These are phyloP conservation scores for Hypoxylon sp. DNA, from an alignment of 2,329 filamentous ascomycete genomes.

Conservation along the genomic window DNA sequence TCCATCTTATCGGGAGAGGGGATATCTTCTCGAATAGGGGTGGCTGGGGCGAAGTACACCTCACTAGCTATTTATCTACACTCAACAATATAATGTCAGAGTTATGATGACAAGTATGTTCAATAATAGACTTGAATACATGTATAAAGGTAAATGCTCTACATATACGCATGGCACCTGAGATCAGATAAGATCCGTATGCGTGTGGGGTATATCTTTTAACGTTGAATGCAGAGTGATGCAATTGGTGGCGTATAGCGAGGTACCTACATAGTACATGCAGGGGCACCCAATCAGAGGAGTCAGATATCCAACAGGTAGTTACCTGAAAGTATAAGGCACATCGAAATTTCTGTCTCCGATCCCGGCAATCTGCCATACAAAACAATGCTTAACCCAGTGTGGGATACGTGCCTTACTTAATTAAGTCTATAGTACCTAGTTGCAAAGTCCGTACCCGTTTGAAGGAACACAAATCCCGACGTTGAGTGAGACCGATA, in stretches of 20 bases:
- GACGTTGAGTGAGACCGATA: slow-evolving; percentile 9
- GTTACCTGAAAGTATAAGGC: slow-evolving; percentile 16
- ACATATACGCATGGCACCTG: background rate
- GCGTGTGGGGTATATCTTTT: background rate
- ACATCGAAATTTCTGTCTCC: slow-evolving; percentile 46
- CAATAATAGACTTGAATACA: background rate
- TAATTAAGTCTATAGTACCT: background rate
- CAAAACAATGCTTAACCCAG: slow-evolving; percentile 10
- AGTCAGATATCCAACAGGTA: background rate
- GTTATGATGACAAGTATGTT: background rate
- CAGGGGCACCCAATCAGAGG: slow-evolving; percentile 18
- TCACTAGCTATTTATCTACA: too few relatives aligned
- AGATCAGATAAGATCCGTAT: background rate
- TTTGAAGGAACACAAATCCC: background rate
- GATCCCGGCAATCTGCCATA: slow-evolving; percentile 46
- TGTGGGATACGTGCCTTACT: background rate
- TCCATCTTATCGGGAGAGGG: slow-evolving; percentile 20
- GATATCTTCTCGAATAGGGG: too few relatives aligned
- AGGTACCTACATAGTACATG: slow-evolving; percentile 6
- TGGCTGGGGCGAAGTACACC: too few relatives aligned
- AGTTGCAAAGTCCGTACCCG: background rate
- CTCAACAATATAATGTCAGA: too few relatives aligned
- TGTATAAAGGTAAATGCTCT: background rate
- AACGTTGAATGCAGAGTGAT: slow-evolving; percentile 10
- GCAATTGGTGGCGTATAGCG: slow-evolving; percentile 3